Evolutionary conservation across 306 rosid genomes (phyloP), one percentile per base, ranked within the genome.

Genomic region (Trichosanthes cucumerina): DNA sequence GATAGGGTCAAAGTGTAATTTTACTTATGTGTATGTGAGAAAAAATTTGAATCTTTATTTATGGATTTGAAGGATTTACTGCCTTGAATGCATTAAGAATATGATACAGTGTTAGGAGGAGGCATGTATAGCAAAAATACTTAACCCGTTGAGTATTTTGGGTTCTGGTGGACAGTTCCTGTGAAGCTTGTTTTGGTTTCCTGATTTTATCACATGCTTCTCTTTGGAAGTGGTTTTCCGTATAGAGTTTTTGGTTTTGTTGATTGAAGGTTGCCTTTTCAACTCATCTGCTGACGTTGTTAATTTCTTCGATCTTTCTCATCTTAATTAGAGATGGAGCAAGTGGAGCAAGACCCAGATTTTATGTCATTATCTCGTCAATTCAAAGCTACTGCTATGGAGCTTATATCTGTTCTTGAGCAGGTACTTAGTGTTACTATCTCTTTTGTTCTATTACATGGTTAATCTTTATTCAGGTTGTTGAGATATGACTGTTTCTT

Each of bases 351-450:
- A 79, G 97, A 95, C 79, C 98, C 97, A 0, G 96, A 92, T 56
- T 95, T 87, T 85, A 85, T 91, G 73, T 75, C 90, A 73, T 82
- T 92, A 80, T 92, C 98, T 81, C 97, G 97, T 64, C 97, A 91
- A 78, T 95, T 95, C 81, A 95, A 95, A 88, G 93, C 97, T 80
- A 92, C 93, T 65, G 96, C 99, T 38, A 84, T 87, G 83, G 98
- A 91, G 86, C 92, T 95, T 76, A 90, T 95, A 85, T 92, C 97
- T 88, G 91, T 91, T 82, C 88, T 95, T 69, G 99, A 95, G 88
- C 99, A 91, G 99, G 99, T 95, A 84, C 81, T 78, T 62, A n/a
- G 57, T 79, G n/a, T 80, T 73, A 57, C 53, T 26, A 72, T 47
- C 39, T 38, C 33, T 78, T 64, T 39, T 59, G 14, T 75, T 36